Conservation (phyloP, 192 early-diverging fungal species). For the Rhizoclosmatium globosum region DNA sequence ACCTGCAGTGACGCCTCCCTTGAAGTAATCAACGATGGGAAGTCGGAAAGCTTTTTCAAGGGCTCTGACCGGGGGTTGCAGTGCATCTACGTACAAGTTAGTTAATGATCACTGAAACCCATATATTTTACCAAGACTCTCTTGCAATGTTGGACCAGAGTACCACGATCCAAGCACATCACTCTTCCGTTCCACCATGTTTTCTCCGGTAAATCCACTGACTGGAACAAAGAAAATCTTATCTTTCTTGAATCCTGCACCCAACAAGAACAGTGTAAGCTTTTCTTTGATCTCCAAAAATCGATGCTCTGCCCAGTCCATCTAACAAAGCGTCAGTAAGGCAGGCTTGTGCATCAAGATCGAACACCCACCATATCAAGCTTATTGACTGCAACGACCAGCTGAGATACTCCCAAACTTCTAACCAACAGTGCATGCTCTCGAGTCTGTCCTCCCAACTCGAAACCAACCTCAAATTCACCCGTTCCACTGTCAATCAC, state of each 20-base stretch:
- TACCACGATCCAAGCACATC: slow-evolving; percentile 75
- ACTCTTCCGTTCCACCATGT: slow-evolving; percentile 66
- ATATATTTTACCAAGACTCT: slow-evolving; percentile 64
- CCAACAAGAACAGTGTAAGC: slow-evolving; percentile 73
- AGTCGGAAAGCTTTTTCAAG: slow-evolving; percentile 87
- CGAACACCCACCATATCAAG: slow-evolving; percentile 76
- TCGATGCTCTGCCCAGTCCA: slow-evolving; percentile 82
- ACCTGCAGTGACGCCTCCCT: slow-evolving; percentile 75
- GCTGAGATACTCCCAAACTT: slow-evolving; percentile 89
- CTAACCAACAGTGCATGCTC: slow-evolving; percentile 94
- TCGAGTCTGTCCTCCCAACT: slow-evolving; percentile 92
- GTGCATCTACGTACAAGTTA: slow-evolving; percentile 60
- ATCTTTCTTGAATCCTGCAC: slow-evolving; percentile 82
- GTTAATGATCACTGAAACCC: slow-evolving; percentile 7
- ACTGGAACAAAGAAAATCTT: slow-evolving; percentile 87
- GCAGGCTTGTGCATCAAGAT: neutral
- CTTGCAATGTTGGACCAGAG: slow-evolving; percentile 77
- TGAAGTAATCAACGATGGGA: slow-evolving; percentile 89
- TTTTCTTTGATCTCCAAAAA: slow-evolving; percentile 79
- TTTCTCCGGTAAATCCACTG: slow-evolving; percentile 91
- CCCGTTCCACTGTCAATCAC: slow-evolving; percentile 90
- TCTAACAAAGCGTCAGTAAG: slow-evolving; percentile 43
- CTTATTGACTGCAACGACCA: slow-evolving; percentile 97
- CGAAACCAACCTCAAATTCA: slow-evolving; percentile 96
- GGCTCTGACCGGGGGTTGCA: slow-evolving; percentile 76